A percentile compares a stretch with the other conserved stretches of the same genome.
Evolutionary conservation across 805 yeast genomes (phyloP).

Genomic region (Spathaspora girioi): DNA sequence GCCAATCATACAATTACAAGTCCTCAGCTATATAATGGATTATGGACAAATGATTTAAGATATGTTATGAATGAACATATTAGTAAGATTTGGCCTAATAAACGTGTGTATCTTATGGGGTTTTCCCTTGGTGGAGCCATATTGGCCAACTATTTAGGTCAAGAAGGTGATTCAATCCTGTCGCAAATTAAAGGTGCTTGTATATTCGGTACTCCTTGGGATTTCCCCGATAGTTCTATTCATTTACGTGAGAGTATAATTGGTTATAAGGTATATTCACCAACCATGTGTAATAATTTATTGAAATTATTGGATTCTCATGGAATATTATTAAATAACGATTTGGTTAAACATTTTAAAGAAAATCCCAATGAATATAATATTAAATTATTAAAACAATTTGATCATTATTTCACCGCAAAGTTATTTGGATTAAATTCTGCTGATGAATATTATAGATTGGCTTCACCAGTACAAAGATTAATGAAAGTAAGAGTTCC

Average conservation of each 20-base stretch:
- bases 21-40: conserved; percentile 62
- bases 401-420: conserved; percentile 61
- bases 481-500: conserved; percentile 59
- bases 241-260: conserved; percentile 40
- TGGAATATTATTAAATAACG: conserved; percentile 21
- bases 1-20: conserved; percentile 70
- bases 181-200: conserved; percentile 55
- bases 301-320: conserved; percentile 29
- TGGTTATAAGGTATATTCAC: conserved; percentile 39
- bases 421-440: conserved; percentile 59
- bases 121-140: conserved; percentile 73
- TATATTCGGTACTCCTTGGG: conserved; percentile 71
- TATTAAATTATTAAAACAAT: conserved; percentile 45
- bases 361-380: conserved; percentile 25
- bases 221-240: conserved; percentile 51
- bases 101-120: conserved; percentile 64
- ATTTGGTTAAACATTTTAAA: conserved; percentile 22
- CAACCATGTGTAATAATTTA: conserved; percentile 39
- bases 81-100: conserved; percentile 51
- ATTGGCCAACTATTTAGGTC: conserved; percentile 65
- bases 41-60: conserved; percentile 67
- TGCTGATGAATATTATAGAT: conserved; percentile 60
- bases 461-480: conserved; percentile 59
- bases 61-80: conserved; percentile 51
- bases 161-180: conserved; percentile 48